Base-by-base conservation (phyloP, 345 rosid genomes). In the Moricandia moricandioides region DNA sequence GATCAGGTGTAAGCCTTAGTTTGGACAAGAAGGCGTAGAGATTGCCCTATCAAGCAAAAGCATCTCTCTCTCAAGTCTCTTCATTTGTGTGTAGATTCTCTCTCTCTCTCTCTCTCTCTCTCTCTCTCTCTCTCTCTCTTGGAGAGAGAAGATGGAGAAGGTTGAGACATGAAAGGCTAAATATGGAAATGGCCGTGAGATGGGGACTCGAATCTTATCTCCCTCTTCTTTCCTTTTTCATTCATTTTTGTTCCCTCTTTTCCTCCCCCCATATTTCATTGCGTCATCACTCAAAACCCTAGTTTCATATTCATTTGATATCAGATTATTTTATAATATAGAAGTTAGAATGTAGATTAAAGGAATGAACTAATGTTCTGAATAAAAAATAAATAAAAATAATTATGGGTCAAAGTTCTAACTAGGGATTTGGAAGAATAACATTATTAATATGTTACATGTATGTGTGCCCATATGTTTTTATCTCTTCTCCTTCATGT, bases 211-310 rank as follows among this genome's bases (percentile, higher is more conserved):
- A 72, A 78, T 75, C 79, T 76, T 65, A 54, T 67, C 82, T 70
- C 66, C 73, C 69, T 74, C 73, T 69, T 72, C 61, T 85, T 82
- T 33, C 88, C 82, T 72, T 59, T 78, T 85, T 56, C 57, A 80
- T 40, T 74, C 82, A 83, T 75, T 84, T 81, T 70, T 77, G 85
- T 78, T 82, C 81, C 84, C 82, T 78, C 80, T 80, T 70, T 69
- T 27, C 17, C 21, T 73, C 69, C 52, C 69, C 52, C 65, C 81
- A 80, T 57, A 2, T 35, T 26, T 34, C 71, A 70, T 40, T 33
- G 16, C 52, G 55, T 51, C 77, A 65, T 27, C 62, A 12, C 61
- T 26, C 58, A 47, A 72, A 73, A 40, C 78, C 78, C 73, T 68
- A 78, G 18, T 40, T 67, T 49, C 55, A 29, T 56, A 40, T 33